phyloP scores from a whole-genome alignment of 148 eudicot species.

The Camellia lanceoleosa region DNA sequence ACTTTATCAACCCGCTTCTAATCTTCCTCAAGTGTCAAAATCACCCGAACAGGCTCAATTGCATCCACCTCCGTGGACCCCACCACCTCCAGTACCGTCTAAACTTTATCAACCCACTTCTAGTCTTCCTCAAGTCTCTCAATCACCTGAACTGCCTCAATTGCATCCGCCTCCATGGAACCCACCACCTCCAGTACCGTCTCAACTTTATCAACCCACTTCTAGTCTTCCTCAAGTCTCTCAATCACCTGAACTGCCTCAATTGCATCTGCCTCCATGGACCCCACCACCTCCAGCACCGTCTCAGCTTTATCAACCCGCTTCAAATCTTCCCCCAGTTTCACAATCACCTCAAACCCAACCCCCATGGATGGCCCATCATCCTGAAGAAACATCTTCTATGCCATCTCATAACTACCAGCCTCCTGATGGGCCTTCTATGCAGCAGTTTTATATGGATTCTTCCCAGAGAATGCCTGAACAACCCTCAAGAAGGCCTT shows the following conservation, averaged over 20 bases:
- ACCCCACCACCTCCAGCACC: too few species aligned
- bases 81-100: slow-evolving; percentile 6
- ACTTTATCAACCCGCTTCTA: slow-evolving; percentile 9
- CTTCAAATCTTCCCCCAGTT: too few species aligned
- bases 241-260: not conserved
- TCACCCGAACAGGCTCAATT: too few species aligned
- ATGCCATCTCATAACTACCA: slow-evolving; percentile 7
- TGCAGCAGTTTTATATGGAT: slow-evolving; percentile 8
- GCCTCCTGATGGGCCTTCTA: not conserved
- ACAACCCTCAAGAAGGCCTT: not conserved
- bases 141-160: slow-evolving; percentile 1
- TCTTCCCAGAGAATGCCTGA: slow-evolving; percentile 4
- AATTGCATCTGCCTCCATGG: not conserved
- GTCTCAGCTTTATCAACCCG: too few species aligned
- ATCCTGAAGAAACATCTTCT: not conserved
- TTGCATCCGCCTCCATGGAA: not conserved
- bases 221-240: not conserved
- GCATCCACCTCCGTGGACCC: not conserved
- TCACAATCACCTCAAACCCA: not conserved
- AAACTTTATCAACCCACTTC: slow-evolving; percentile 10
- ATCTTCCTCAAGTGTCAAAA: not conserved
- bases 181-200: slow-evolving; percentile 4
- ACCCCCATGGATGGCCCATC: slow-evolving; percentile 10
- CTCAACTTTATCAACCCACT: slow-evolving; percentile 11
- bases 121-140: not conserved